These are phyloP conservation scores for Diaporthe sp. DNA, from an alignment of 2,329 filamentous ascomycete genomes.

Conservation along the genomic window DNA sequence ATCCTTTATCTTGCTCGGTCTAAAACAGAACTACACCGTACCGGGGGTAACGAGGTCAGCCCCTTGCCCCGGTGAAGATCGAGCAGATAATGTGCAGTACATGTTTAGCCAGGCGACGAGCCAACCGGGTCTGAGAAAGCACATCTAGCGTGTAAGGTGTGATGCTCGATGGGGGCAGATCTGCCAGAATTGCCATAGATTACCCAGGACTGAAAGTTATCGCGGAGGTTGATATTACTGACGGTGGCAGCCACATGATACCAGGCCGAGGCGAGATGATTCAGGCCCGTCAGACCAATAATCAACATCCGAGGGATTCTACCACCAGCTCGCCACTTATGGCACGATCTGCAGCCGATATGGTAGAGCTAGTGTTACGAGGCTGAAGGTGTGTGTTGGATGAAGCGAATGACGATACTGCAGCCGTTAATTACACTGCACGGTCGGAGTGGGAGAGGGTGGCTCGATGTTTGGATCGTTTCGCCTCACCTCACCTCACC, in stretches of 20 bases:
- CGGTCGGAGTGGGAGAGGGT: not conserved
- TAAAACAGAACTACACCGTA: constrained; percentile 11
- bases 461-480: constrained; percentile 17
- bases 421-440: not conserved
- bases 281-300: constrained; percentile 16
- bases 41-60: not conserved
- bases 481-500: constrained; percentile 10
- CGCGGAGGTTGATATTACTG: not conserved
- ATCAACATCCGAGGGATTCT: not conserved
- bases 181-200: constrained; percentile 12
- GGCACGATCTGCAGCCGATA: constrained; percentile 9
- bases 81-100: constrained; percentile 12
- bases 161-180: not conserved
- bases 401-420: not conserved
- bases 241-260: constrained; percentile 21
- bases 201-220: not conserved
- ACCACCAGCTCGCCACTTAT: not conserved
- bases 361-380: constrained; percentile 18
- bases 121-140: constrained; percentile 13
- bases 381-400: not conserved
- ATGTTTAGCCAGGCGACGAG: not conserved
- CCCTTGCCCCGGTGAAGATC: constrained; percentile 22
- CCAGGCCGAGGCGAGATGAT: constrained; percentile 19
- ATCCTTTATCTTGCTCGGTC: constrained; percentile 13
- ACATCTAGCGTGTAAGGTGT: not conserved